Conservation (phyloP, 192 early-diverging fungal genomes). For the Linnemannia hyalina region DNA sequence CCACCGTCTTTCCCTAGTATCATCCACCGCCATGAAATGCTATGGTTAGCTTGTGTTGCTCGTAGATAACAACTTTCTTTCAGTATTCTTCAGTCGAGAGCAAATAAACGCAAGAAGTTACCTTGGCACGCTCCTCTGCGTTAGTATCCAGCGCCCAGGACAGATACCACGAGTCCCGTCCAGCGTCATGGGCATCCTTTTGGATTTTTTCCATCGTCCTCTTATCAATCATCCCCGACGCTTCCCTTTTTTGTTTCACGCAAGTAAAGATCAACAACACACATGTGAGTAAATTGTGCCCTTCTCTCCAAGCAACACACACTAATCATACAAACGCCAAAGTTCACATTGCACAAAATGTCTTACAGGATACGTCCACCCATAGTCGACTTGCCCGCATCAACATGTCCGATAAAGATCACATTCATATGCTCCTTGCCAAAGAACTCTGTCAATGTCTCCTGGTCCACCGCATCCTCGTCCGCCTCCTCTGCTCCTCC, state of each 20-base stretch:
- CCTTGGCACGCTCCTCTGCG: conserved; percentile 93
- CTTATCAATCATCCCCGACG: conserved; percentile 98
- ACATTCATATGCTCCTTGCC: conserved; percentile 95
- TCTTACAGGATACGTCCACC: conserved; percentile 92
- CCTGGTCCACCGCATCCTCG: conserved; percentile 63
- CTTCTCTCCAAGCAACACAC: background rate
- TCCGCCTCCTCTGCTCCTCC: conserved; percentile 54
- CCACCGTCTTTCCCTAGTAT: conserved; percentile 90
- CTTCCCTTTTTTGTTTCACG: conserved; percentile 55
- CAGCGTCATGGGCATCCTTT: conserved; percentile 94
- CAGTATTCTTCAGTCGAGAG: background rate
- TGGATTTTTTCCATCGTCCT: conserved; percentile 98
- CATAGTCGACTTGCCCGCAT: conserved; percentile 96
- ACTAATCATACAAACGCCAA: background rate
- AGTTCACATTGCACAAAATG: background rate
- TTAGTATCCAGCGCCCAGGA: conserved; percentile 98
- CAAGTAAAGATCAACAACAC: background rate
- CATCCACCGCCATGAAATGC: background rate
- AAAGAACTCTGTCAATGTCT: conserved; percentile 71
- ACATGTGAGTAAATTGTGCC: too few species aligned
- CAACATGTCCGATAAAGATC: conserved; percentile 98
- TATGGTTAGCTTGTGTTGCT: background rate
- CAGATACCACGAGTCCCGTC: conserved; percentile 96
- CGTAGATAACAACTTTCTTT: too few species aligned
- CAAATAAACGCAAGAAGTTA: conserved; percentile 7